Evolutionary conservation across 768 basidiomycete genomes (phyloP), one percentile per base, ranked within the genome.

Genomic region (Filobasidium floriforme): DNA sequence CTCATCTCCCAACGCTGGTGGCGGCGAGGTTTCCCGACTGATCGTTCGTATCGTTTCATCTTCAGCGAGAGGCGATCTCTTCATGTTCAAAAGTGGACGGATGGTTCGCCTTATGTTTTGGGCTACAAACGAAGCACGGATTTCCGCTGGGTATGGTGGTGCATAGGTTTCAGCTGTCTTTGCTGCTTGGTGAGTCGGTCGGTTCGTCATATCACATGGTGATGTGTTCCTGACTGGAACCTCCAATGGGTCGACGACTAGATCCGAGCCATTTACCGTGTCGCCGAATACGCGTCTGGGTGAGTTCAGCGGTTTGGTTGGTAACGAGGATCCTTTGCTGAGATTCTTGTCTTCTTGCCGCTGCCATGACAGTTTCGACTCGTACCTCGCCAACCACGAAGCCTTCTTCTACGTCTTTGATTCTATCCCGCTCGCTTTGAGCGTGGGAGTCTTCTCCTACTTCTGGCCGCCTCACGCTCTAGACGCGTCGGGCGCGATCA

Each of bases 341-440:
- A 24, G 22, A 4, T 40, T 19, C 46, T 22, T 22, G n/a, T n/a
- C n/a, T n/a, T n/a, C n/a, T n/a, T n/a, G n/a, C n/a, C n/a, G n/a
- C n/a, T n/a, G 55, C 26, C 32, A 37, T 6, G 10, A 5, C 54
- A 54, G 64, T 22, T 61, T 80, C 74, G 66, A 75, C 26, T 86
- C 86, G 1, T 79, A 80, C 43, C 81, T 89, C 22, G 81, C 84
- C 7, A 85, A 81, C 1, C 82, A 82, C 4, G 87, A 89, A 74
- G 75, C 72, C 2, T 84, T 82, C 70, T 88, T 89, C 75, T 89
- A 88, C 73, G 83, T 79, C 1, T 80, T 89, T 44, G 85, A 90
- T 73, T 83, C 86, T 0, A 80, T 88, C 5, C 88, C 87, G 9
- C 80, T 88, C 9, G 82, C 86, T 66, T 73, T 88, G 40, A 86